Conservation (phyloP, 495 filamentous ascomycete genomes). For the Aspergillus bridgeri region DNA sequence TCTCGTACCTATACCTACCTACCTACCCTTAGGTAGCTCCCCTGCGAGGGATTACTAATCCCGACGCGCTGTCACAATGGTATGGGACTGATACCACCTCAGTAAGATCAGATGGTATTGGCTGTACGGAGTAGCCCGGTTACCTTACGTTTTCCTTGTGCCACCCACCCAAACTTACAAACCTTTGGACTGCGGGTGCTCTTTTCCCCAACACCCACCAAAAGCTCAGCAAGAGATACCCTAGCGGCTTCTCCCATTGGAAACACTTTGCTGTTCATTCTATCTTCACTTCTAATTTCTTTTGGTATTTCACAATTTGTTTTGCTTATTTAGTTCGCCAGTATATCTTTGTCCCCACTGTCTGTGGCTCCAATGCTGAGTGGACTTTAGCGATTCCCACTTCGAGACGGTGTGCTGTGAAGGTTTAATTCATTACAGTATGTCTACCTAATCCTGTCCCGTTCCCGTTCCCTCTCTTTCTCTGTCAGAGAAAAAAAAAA, state of each 20-base stretch:
- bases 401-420: background rate
- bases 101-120: no score
- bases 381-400: slow-evolving; percentile 11
- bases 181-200: slow-evolving; percentile 1
- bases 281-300: slow-evolving; percentile 10
- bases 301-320: background rate
- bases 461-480: background rate
- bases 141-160: no score
- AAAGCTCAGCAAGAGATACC: slow-evolving; percentile 18
- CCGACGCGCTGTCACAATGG: no score
- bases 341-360: slow-evolving; percentile 12
- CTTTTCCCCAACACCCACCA: slow-evolving; percentile 21
- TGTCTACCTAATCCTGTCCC: no score
- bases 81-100: no score
- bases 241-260: slow-evolving; percentile 7
- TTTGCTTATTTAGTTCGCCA: slow-evolving; percentile 5
- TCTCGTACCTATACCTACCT: no score
- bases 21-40: no score
- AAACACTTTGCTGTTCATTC: background rate
- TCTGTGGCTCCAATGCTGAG: slow-evolving; percentile 15
- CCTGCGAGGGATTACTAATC: no score
- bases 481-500: no score
- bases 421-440: background rate
- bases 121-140: no score
- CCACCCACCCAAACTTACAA: background rate